Percentiles rank a stretch among this genome's conserved stretches.
Evolutionary conservation across 768 basidiomycete species (phyloP).

Genomic region (Lactarius pseudohatsudake): DNA sequence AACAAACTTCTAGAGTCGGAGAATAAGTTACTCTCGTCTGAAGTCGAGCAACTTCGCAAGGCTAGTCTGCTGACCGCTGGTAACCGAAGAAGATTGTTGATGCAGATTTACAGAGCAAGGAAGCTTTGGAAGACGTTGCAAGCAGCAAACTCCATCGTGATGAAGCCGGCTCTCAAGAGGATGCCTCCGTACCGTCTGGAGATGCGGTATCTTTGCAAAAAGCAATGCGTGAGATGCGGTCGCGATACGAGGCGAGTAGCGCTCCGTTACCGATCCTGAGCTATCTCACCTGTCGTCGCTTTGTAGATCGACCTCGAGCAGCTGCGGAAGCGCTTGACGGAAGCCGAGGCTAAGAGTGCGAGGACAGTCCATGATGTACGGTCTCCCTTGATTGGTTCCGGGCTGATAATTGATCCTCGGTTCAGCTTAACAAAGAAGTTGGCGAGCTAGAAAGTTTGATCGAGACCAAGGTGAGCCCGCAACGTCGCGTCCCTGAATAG

Average conservation of each 20-base stretch:
- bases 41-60: constrained; percentile 72
- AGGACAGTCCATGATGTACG: constrained; percentile 66
- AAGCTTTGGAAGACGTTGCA: constrained; percentile 71
- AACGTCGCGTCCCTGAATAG: constrained; percentile 2
- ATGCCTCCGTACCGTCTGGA: constrained; percentile 28
- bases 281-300: constrained; percentile 3
- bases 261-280: background rate
- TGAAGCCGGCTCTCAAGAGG: constrained; percentile 42
- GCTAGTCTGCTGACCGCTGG: constrained; percentile 37
- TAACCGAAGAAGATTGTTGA: constrained; percentile 5
- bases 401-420: constrained; percentile 19
- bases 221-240: constrained; percentile 47
- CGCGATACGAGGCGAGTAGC: constrained; percentile 51
- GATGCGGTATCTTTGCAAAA: constrained; percentile 46
- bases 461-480: constrained; percentile 78
- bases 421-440: constrained; percentile 86
- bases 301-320: constrained; percentile 65
- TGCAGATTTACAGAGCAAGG: constrained; percentile 56
- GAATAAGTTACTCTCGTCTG: constrained; percentile 65
- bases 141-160: constrained; percentile 58
- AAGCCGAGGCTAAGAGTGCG: constrained; percentile 74
- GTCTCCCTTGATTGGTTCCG: constrained; percentile 18
- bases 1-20: constrained; percentile 75
- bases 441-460: constrained; percentile 88
- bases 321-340: constrained; percentile 64